Evolutionary conservation across 176 grass and related monocot species (phyloP).

Genomic region (Thinopyrum elongatum): DNA sequence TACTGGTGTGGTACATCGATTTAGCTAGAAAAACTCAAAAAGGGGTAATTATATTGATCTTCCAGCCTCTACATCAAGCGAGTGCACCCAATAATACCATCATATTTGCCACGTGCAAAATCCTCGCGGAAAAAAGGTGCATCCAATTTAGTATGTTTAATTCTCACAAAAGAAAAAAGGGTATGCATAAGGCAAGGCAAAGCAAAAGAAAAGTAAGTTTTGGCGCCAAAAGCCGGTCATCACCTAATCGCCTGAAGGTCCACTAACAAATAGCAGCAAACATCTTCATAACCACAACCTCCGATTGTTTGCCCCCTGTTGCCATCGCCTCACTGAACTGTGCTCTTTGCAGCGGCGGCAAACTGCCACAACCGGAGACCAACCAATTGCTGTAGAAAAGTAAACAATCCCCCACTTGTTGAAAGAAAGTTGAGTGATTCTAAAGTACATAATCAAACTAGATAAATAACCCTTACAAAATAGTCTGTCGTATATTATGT

Average conservation of each 20-base stretch:
- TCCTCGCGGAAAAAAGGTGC: too few relatives aligned
- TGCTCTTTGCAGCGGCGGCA: neutral
- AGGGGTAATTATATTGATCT: neutral
- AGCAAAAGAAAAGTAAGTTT: neutral
- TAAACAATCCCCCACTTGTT: neutral
- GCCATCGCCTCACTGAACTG: neutral
- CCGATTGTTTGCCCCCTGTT: neutral
- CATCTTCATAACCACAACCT: neutral
- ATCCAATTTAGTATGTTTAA: neutral
- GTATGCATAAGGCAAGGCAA: neutral
- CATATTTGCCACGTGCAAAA: too few relatives aligned
- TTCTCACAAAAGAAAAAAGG: too few relatives aligned
- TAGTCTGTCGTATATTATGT: too few relatives aligned
- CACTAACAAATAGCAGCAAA: too few relatives aligned
- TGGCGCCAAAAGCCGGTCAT: neutral
- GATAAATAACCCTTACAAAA: neutral
- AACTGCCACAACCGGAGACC: neutral
- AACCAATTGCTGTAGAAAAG: neutral
- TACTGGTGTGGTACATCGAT: neutral
- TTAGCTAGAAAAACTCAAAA: neutral
- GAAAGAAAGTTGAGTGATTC: neutral
- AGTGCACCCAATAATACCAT: neutral
- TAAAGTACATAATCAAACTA: neutral
- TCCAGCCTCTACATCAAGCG: neutral
- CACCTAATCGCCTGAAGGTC: too few relatives aligned